Evolutionary conservation across 2,329 filamentous ascomycete genomes (phyloP).

Genomic region (Cytospora schulzeri): DNA sequence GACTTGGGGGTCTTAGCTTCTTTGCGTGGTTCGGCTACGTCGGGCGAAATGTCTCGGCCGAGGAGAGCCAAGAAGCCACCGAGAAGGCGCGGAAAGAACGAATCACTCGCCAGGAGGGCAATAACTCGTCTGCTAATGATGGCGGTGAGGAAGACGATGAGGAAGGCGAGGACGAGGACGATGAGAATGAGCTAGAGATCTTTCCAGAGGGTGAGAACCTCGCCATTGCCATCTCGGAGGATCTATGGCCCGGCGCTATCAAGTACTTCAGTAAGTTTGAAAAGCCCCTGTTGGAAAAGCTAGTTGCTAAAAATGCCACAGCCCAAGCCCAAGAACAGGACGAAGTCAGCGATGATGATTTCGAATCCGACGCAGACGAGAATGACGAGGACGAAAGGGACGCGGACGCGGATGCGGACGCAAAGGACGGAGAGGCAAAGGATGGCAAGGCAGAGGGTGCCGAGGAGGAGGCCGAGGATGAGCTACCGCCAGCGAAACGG

Average conservation of each 20-base stretch:
- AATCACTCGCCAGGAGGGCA: conserved; percentile 54
- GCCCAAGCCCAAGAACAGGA: conserved; percentile 73
- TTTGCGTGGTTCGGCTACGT: conserved; percentile 88
- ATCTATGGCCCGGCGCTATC: conserved; percentile 85
- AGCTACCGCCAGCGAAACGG: conserved; percentile 44
- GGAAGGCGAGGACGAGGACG: conserved; percentile 62
- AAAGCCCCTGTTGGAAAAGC: neutral
- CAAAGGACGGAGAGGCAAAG: conserved; percentile 43
- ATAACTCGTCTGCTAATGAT: conserved; percentile 43
- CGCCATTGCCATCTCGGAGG: conserved; percentile 78
- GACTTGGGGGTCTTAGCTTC: conserved; percentile 73
- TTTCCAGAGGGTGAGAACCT: conserved; percentile 87
- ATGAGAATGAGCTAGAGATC: conserved; percentile 74
- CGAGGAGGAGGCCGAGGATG: conserved; percentile 43
- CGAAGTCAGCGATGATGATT: conserved; percentile 68
- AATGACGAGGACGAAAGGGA: conserved; percentile 59
- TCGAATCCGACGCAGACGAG: conserved; percentile 64
- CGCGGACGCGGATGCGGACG: conserved; percentile 58
- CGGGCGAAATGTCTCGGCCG: conserved; percentile 68
- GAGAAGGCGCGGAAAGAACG: conserved; percentile 59
- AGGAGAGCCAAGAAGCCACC: conserved; percentile 66
- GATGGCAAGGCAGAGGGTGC: conserved; percentile 26
- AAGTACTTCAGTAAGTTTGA: conserved; percentile 81
- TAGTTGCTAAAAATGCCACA: conserved; percentile 44
- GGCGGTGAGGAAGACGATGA: conserved; percentile 61